Conservation (phyloP, 225 moss, liverwort and hornwort species). For the Rhytidiadelphus loreus region DNA sequence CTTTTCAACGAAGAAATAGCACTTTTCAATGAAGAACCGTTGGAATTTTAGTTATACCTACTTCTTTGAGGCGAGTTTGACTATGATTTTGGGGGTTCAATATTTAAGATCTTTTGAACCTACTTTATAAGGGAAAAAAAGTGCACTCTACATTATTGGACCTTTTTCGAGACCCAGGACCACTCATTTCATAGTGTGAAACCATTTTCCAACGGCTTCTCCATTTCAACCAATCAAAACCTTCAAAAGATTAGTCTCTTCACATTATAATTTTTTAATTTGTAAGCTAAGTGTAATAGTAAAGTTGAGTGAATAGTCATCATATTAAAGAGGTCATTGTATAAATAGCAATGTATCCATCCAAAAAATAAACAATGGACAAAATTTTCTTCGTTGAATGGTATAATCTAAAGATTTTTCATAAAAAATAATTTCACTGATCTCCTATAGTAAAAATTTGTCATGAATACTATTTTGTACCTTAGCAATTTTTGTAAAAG, state of each 20-base stretch:
- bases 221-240: neutral
- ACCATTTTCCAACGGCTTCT: no score
- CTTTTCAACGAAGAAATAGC: fast-evolving
- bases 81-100: fast-evolving
- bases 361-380: neutral
- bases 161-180: fast-evolving
- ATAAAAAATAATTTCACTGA: neutral
- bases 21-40: fast-evolving
- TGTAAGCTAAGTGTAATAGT: fast-evolving
- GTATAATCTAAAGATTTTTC: neutral
- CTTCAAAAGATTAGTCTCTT: neutral
- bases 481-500: neutral
- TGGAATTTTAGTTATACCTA: fast-evolving
- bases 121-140: neutral
- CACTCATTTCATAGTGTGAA: neutral
- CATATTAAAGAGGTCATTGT: neutral
- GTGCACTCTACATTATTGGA: fast-evolving
- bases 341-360: neutral
- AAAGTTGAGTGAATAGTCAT: neutral
- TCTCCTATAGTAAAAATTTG: neutral
- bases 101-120: neutral
- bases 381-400: neutral
- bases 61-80: fast-evolving
- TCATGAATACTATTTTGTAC: neutral
- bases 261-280: neutral